Evolutionary conservation across 2,329 filamentous ascomycete genomes (phyloP).

Genomic region (Akanthomyces muscarius): DNA sequence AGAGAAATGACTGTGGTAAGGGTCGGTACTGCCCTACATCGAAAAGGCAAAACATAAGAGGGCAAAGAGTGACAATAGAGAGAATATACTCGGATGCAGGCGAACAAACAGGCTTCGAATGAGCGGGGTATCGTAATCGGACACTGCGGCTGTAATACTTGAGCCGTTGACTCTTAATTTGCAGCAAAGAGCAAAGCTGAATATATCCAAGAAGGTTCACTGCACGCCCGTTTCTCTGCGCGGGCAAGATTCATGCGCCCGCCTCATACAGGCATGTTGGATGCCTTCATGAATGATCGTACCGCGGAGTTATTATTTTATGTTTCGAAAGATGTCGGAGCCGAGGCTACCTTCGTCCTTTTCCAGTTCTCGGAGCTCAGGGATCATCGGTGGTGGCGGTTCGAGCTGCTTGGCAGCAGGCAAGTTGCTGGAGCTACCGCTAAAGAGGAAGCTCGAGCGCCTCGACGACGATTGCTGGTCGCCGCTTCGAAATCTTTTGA

Average conservation of each 20-base stretch:
- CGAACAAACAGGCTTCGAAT: constrained; percentile 9
- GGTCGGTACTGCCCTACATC: background rate
- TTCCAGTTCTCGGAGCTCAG: constrained; percentile 51
- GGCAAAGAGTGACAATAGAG: constrained; percentile 15
- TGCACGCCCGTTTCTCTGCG: background rate
- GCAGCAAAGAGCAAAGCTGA: constrained; percentile 5
- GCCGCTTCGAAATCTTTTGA: constrained; percentile 47
- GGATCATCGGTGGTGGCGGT: constrained; percentile 59
- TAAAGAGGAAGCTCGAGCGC: constrained; percentile 41
- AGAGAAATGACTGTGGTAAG: background rate
- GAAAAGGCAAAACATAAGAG: background rate
- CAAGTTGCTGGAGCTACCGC: constrained; percentile 32
- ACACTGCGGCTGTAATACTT: constrained; percentile 7
- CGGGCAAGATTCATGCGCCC: background rate
- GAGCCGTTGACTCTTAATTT: background rate
- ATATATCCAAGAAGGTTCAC: constrained; percentile 10
- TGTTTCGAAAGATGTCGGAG: constrained; percentile 50
- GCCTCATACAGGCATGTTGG: constrained; percentile 12
- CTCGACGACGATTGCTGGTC: constrained; percentile 34
- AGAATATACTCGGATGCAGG: constrained; percentile 14
- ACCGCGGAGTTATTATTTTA: constrained; percentile 41
- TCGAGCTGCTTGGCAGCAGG: constrained; percentile 36
- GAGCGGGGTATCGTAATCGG: constrained; percentile 15
- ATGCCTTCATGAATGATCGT: constrained; percentile 1
- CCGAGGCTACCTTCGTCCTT: constrained; percentile 46